Evolutionary conservation across 2,329 filamentous ascomycete species (phyloP).

Genomic region (Nemania sp.): DNA sequence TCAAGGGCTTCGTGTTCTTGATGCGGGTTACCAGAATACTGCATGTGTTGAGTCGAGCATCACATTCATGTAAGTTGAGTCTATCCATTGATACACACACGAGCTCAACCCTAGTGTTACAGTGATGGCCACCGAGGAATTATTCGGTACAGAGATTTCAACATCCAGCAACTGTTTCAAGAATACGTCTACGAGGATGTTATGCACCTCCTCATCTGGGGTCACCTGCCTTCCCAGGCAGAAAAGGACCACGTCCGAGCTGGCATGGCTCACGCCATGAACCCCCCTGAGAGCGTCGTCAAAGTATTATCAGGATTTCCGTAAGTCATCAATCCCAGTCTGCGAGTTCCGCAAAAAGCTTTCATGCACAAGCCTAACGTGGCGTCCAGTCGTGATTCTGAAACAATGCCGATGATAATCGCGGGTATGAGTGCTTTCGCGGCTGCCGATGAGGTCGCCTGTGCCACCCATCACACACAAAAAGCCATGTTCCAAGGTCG

Average conservation of each 20-base stretch:
- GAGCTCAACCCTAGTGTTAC: slow-evolving; percentile 2
- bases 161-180: slow-evolving; percentile 34
- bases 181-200: slow-evolving; percentile 36
- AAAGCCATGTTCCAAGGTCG: slow-evolving; percentile 44
- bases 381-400: slow-evolving; percentile 34
- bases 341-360: neutral
- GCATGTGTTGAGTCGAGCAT: slow-evolving; percentile 38
- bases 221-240: slow-evolving; percentile 40
- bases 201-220: slow-evolving; percentile 47
- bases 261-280: slow-evolving; percentile 33
- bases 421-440: slow-evolving; percentile 44
- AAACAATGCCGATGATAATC: slow-evolving; percentile 45
- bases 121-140: slow-evolving; percentile 34
- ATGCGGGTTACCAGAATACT: slow-evolving; percentile 35
- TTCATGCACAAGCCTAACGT: slow-evolving; percentile 9
- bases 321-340: slow-evolving; percentile 22
- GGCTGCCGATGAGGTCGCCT: slow-evolving; percentile 38
- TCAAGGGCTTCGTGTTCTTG: slow-evolving; percentile 31
- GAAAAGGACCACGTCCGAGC: slow-evolving; percentile 39
- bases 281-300: slow-evolving; percentile 32
- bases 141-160: slow-evolving; percentile 34
- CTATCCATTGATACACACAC: neutral
- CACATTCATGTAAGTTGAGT: slow-evolving; percentile 32
- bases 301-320: slow-evolving; percentile 37
- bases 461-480: slow-evolving; percentile 43